Evolutionary conservation across 2,329 filamentous ascomycete species (phyloP), one percentile per base, ranked within the genome.

Genomic region (Alternaria gaisen): DNA sequence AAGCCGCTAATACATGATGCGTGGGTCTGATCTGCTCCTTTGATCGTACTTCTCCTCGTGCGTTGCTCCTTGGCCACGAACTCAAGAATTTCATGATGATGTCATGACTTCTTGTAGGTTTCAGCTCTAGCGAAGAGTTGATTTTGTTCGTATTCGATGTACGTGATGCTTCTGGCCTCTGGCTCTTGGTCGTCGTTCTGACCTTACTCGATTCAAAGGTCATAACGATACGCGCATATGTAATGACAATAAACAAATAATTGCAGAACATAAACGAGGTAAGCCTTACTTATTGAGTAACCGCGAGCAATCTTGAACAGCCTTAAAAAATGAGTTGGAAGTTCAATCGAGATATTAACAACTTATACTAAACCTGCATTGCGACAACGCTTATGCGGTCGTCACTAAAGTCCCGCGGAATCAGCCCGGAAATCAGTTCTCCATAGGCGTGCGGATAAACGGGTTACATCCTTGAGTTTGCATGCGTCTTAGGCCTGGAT

Each of bases 1-100:
- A 77, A 24, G 69, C 75, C 2, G 76, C 61, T 1, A 76, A 58
- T 7, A 63, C 50, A 32, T 47, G 24, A 32, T 43, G 11, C 32
- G 55, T 26, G 30, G 36, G 40, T 14, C 38, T 44, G 18, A 16
- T 41, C 22, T 22, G 44, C n/a, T 4, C 2, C 11, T 38, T 36
- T 28, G 47, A 16, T 9, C 18, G 18, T 10, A n/a, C 16, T 28
- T 47, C 46, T 14, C 12, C 38, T 30, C 12, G 26, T 32, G 26
- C 36, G 14, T 36, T 36, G 30, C 20, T 16, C 46, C 26, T 50
- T 34, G 22, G 26, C 16, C 22, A 18, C 36, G 6, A 41, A 20
- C 28, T 47, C n/a, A 26, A 30, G 32, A n/a, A 16, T 38, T 22
- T 34, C n/a, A 2, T 41, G 10, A n/a, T 26, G 12, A 20, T 7